phyloP scores from a whole-genome alignment of 2,329 filamentous ascomycete species.

The Fusarium nodosum region DNA sequence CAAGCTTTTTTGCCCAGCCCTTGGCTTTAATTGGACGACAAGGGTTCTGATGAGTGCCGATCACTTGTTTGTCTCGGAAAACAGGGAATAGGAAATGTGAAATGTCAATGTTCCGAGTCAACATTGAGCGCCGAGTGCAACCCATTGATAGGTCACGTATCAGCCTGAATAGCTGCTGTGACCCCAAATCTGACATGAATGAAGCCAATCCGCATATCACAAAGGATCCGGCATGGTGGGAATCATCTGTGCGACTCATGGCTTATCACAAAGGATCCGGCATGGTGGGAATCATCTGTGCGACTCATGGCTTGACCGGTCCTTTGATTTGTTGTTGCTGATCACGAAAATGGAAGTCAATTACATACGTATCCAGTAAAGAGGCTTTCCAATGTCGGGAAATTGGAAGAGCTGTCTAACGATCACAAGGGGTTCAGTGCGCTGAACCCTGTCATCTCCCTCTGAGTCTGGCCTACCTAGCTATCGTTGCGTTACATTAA shows the following conservation, averaged over 20 bases:
- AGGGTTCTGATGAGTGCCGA: slow-evolving; percentile 23
- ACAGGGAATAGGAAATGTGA: slow-evolving; percentile 12
- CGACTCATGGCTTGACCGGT: slow-evolving; percentile 1
- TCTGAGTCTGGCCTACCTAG: no score
- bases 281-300: slow-evolving; percentile 8
- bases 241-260: slow-evolving; percentile 11
- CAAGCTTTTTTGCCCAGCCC: slow-evolving; percentile 24
- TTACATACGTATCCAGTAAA: background rate
- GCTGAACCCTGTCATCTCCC: background rate
- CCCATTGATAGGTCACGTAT: slow-evolving; percentile 11
- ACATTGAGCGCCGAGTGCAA: slow-evolving; percentile 19
- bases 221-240: background rate
- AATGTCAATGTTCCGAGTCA: slow-evolving; percentile 20
- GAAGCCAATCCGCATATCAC: slow-evolving; percentile 5
- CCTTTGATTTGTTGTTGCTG: background rate
- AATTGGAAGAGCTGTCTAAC: background rate
- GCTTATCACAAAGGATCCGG: background rate
- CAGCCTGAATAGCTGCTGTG: slow-evolving; percentile 22
- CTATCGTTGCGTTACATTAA: background rate
- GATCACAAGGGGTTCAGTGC: background rate
- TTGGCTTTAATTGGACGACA: slow-evolving; percentile 33
- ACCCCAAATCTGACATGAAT: slow-evolving; percentile 25
- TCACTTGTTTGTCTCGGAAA: slow-evolving; percentile 21
- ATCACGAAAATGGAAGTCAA: slow-evolving; percentile 17
- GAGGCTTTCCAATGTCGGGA: background rate